A percentile compares a stretch with the other conserved stretches of the same genome.
phyloP scores from a whole-genome alignment of 257 asterid species.

The Cordia subcordata region DNA sequence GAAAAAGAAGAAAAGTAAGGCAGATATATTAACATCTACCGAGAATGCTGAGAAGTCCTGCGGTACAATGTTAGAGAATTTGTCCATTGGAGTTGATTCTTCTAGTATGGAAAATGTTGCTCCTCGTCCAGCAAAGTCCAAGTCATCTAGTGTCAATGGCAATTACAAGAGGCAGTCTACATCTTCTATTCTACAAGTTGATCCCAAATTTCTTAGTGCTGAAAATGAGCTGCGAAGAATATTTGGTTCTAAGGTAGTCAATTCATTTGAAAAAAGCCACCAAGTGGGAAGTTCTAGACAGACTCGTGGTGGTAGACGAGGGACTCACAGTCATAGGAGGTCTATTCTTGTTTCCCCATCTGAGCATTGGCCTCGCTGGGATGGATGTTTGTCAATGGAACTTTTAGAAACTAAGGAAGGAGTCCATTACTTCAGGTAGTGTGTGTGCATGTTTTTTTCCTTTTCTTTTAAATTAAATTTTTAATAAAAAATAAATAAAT shows the following conservation, averaged over 20 bases:
- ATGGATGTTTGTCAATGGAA: slow-evolving; percentile 90
- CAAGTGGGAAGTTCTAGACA: slow-evolving; percentile 56
- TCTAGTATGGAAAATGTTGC: slow-evolving; percentile 33
- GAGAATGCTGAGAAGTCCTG: slow-evolving; percentile 24
- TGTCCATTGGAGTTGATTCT: slow-evolving; percentile 46
- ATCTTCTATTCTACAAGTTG: slow-evolving; percentile 55
- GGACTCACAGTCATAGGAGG: slow-evolving; percentile 59
- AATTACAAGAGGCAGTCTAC: slow-evolving; percentile 31
- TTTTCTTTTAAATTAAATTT: background rate
- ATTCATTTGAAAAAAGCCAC: slow-evolving; percentile 58
- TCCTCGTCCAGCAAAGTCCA: slow-evolving; percentile 23
- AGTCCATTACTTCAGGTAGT: slow-evolving; percentile 69
- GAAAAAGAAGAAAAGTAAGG: slow-evolving; percentile 56
- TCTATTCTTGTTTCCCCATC: slow-evolving; percentile 77
- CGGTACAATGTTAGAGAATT: slow-evolving; percentile 34
- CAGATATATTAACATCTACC: slow-evolving; percentile 18
- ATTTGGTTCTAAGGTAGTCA: slow-evolving; percentile 86
- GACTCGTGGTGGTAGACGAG: slow-evolving; percentile 68
- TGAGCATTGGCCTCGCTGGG: slow-evolving; percentile 97
- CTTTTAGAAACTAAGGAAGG: slow-evolving; percentile 61
- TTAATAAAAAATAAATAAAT: too few relatives aligned
- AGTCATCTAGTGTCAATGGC: slow-evolving; percentile 26
- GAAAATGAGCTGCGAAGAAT: slow-evolving; percentile 91
- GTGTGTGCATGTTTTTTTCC: background rate
- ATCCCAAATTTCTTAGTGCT: slow-evolving; percentile 79